These are phyloP conservation scores for Solanum clarkiae DNA, from an alignment of 257 asterid species.

Conservation along the genomic window DNA sequence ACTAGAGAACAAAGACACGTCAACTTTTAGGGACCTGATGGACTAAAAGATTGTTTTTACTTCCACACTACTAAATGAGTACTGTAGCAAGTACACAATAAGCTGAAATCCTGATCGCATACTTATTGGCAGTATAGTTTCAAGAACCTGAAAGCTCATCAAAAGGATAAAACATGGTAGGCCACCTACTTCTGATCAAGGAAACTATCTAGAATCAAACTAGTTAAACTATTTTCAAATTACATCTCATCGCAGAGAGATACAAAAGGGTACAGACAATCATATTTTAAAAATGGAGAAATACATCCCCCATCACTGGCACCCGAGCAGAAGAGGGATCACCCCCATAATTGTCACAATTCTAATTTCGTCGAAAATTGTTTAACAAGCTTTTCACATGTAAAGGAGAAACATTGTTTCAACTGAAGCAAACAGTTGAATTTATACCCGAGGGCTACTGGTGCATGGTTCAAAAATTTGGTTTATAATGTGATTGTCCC, in stretches of 20 bases:
- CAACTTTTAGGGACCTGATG: neutral
- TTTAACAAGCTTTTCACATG: neutral
- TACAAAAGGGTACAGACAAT: neutral
- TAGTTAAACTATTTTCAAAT: neutral
- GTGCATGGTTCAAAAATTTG: neutral
- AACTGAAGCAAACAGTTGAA: neutral
- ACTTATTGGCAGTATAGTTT: neutral
- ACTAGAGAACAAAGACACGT: neutral
- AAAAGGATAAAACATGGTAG: neutral
- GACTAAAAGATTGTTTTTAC: neutral
- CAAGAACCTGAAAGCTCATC: neutral
- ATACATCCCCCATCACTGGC: neutral
- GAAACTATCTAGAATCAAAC: neutral
- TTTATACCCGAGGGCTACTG: neutral
- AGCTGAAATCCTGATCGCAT: neutral
- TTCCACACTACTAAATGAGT: neutral
- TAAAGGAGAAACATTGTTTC: neutral
- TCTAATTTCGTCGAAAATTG: neutral
- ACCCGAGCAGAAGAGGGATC: neutral
- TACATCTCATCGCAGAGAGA: neutral
- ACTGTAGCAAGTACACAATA: neutral
- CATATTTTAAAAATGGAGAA: neutral
- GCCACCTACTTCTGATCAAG: neutral
- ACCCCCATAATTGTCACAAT: neutral
- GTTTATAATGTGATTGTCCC: neutral